Evolutionary conservation across 129 eudicot species (phyloP), one percentile per base, ranked within the genome.

Genomic region (Flaveria bidentis): DNA sequence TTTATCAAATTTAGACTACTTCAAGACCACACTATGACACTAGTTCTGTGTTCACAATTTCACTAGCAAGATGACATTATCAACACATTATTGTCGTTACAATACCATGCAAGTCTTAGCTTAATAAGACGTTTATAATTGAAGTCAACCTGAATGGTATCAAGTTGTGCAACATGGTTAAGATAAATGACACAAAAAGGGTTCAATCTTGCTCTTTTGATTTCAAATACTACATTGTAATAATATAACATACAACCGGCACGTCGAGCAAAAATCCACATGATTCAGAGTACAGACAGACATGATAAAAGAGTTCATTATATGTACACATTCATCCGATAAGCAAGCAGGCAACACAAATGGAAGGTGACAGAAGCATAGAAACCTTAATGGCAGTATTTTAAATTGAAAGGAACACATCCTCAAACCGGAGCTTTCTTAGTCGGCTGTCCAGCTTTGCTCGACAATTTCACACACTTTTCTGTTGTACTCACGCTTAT

Each of bases 361-460:
- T 57, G 0, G 16, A 22, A 18, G 6, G 11, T 20, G 62, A 55
- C 62, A 55, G 26, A 53, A 55, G 62, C 62, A 55, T 55, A 53
- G 18, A 53, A 0, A 53, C 6, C 64, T 25, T 20, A 13, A 20
- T 9, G 2, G 23, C 9, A 3, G 64, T 57, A 4, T 2, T 56
- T 18, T 20, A 56, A 56, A 57, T 9, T 23, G 33, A 57, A 4
- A 30, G 36, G 5, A 30, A 30, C 36, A 30, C 0, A 30, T 30
- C 36, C 36, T 30, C 36, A 30, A 57, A 57, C 30, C 30, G 5
- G 17, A n/a, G 36, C 36, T 30, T 30, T 60, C 65, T 81, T 76
- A 90, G 82, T 90, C 96, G 2, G 96, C 96, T 3, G 92, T 90
- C 96, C 96, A 90, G 88, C 96, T 90, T 82, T 90, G 96, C 83